Base-by-base conservation (phyloP, 78 protist genomes). In the Chrysochromulina tobinii region DNA sequence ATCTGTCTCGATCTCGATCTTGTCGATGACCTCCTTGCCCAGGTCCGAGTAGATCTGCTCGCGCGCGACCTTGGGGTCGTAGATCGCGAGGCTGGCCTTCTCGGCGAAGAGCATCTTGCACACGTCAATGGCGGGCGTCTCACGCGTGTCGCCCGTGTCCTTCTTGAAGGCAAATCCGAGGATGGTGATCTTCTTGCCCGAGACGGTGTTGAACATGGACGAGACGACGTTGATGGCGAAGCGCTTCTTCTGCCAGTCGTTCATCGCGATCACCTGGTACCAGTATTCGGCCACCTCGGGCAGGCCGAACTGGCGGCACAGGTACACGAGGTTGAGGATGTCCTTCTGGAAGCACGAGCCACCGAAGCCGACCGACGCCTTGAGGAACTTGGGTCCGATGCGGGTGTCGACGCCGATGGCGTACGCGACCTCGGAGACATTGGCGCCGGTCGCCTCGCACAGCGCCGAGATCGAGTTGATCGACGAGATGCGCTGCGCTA, bases 401-500 rank as follows among this genome's bases (percentile, higher is more conserved):
- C 98, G 95, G 20, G 87, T 17, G 96, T 97, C 99, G 21, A 25
- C 5, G 25, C 83, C 83, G 57, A 73, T 48, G 14, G 83, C 98
- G 20, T 25, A 7, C 1, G 97, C 96, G 57, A 97, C 98, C 90
- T 96, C 98, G 64, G 85, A 66, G 23, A 98, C 98, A 58, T 98
- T 96, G 21, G 99, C 99, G 9, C 98, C 99, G 12, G 97, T 96
- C 7, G 23, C 96, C 91, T 98, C 99, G 90, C 98, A 97, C 51
- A 97, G 58, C 18, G 97, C 91, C 4, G 86, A 27, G 92, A 97
- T 90, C 21, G 98, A 77, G 93, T 98, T 98, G 88, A 97, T 94
- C 25, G 97, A 94, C 50, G 98, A 95, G 91, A 98, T 93, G 55
- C 99, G 97, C 94, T 98, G 99, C n/a, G 99, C 99, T 1, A 98